Conservation (phyloP, 2,329 filamentous ascomycete genomes). For the Cordyceps cateniannulata region DNA sequence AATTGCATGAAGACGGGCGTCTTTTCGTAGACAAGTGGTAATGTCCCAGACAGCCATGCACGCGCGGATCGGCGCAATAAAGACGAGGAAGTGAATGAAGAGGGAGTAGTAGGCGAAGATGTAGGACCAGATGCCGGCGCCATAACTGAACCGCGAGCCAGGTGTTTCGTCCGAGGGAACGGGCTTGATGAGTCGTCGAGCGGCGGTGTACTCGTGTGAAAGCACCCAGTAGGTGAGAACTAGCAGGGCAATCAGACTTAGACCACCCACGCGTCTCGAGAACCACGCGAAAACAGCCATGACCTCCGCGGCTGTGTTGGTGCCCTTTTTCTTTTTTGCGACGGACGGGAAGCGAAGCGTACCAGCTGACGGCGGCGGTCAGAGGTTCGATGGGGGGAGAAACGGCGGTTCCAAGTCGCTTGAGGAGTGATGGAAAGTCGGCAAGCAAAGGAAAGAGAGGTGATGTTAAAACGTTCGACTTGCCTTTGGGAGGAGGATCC, state of each 20-base stretch:
- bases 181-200: slow-evolving; percentile 26
- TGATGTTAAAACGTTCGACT: background rate
- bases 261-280: slow-evolving; percentile 45
- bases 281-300: slow-evolving; percentile 52
- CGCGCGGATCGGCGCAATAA: slow-evolving; percentile 55
- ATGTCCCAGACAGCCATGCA: slow-evolving; percentile 56
- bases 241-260: slow-evolving; percentile 46
- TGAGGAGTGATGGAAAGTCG: background rate
- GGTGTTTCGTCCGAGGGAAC: slow-evolving; percentile 16
- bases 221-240: slow-evolving; percentile 50
- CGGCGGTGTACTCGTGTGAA: slow-evolving; percentile 39
- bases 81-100: slow-evolving; percentile 57
- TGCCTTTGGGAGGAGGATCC: background rate
- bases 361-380: background rate
- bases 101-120: slow-evolving; percentile 60
- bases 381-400: background rate
- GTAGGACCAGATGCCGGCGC: slow-evolving; percentile 44
- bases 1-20: slow-evolving; percentile 37
- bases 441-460: background rate
- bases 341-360: background rate
- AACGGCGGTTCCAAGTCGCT: background rate
- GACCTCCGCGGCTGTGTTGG: background rate
- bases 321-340: background rate
- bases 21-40: slow-evolving; percentile 42
- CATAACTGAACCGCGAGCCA: slow-evolving; percentile 25